phyloP scores from a whole-genome alignment of 2,329 filamentous ascomycete species.

The Cladosporium sp. region DNA sequence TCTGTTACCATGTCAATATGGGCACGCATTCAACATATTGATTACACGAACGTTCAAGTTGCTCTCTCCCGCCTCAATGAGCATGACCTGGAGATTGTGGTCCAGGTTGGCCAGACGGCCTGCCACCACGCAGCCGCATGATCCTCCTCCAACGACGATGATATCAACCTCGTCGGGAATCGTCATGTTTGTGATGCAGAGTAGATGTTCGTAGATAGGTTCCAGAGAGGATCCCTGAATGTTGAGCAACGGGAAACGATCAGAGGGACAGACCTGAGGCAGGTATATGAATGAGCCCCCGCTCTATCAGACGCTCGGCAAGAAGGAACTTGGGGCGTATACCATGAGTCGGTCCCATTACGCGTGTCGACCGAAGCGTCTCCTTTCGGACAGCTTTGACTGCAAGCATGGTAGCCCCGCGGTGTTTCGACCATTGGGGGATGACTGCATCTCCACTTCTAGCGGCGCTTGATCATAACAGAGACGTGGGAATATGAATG shows the following conservation, averaged over 20 bases:
- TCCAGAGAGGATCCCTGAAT: not conserved
- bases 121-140: conserved; percentile 45
- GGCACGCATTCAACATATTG: too few species aligned
- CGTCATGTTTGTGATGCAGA: conserved; percentile 40
- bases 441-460: not conserved
- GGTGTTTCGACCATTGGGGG: not conserved
- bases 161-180: conserved; percentile 76
- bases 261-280: conserved; percentile 6
- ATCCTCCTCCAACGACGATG: conserved; percentile 63
- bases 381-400: conserved; percentile 1
- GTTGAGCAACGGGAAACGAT: not conserved
- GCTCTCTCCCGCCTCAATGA: conserved; percentile 48
- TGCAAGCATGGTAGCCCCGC: not conserved
- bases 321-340: conserved; percentile 16
- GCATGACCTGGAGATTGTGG: conserved; percentile 44
- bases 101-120: conserved; percentile 46
- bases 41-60: conserved; percentile 58
- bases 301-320: conserved; percentile 19
- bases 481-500: not conserved
- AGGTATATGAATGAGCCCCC: conserved; percentile 22
- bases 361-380: not conserved
- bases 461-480: not conserved
- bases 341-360: conserved; percentile 2
- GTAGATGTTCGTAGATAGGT: conserved; percentile 7
- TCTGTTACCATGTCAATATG: conserved; percentile 38